These are phyloP conservation scores for Polymyxa betae DNA, from an alignment of 208 protist species.

Conservation along the genomic window DNA sequence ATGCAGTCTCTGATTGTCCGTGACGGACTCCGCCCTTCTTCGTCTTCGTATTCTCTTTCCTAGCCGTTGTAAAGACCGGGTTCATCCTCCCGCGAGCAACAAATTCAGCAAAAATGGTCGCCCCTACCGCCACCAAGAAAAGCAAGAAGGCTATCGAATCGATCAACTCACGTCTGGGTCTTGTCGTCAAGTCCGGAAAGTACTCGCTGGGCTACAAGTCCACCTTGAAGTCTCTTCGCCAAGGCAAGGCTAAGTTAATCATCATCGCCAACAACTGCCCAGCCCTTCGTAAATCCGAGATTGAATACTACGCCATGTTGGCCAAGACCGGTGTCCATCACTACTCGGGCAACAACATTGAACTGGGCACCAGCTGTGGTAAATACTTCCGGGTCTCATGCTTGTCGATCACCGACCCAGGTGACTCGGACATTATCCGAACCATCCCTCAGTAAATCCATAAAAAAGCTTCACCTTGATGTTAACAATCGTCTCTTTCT, in stretches of 20 bases:
- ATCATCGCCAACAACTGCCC: constrained; percentile 98
- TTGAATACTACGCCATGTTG: constrained; percentile 99
- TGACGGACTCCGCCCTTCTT: not conserved
- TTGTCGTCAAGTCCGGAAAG: constrained; percentile 99
- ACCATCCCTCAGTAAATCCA: constrained; percentile 57
- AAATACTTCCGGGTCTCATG: constrained; percentile 95
- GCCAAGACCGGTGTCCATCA: constrained; percentile 97
- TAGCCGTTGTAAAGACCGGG: not conserved
- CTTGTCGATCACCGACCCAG: constrained; percentile 95
- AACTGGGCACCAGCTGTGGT: constrained; percentile 98
- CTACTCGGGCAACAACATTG: constrained; percentile 96
- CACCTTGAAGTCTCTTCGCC: constrained; percentile 93
- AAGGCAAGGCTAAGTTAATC: constrained; percentile 92
- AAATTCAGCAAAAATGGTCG: constrained; percentile 20
- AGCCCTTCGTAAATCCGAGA: constrained; percentile 94
- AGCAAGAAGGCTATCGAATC: constrained; percentile 88
- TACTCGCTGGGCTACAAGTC: constrained; percentile 96
- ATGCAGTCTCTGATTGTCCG: too few relatives aligned
- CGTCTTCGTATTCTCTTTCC: not conserved
- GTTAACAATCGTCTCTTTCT: too few relatives aligned
- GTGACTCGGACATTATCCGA: constrained; percentile 88
- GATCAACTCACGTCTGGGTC: constrained; percentile 97
- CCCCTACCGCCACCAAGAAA: constrained; percentile 57
- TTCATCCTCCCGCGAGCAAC: constrained; percentile 27
- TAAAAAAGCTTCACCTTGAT: too few relatives aligned